A percentile compares a stretch with the other conserved stretches of the same genome.
Evolutionary conservation across 2,329 filamentous ascomycete genomes (phyloP).

Genomic region (Fusarium sp.): DNA sequence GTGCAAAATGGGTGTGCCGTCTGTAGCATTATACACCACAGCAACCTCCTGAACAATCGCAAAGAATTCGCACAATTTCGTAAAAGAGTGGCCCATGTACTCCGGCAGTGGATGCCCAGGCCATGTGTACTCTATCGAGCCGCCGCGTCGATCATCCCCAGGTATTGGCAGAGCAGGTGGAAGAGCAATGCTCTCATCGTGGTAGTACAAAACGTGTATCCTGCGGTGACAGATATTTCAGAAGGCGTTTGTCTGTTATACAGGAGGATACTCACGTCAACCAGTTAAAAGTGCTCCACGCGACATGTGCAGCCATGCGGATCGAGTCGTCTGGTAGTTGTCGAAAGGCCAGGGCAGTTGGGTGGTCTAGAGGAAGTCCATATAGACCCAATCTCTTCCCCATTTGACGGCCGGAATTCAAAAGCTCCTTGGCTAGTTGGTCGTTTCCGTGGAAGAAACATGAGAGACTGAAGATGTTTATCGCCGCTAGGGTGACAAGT

Average conservation of each 20-base stretch:
- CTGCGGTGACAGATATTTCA: background rate
- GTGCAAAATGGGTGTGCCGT: background rate
- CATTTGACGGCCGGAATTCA: background rate
- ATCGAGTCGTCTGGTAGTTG: background rate
- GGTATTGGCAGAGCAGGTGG: background rate
- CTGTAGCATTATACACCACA: background rate
- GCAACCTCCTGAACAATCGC: background rate
- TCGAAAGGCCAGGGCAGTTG: background rate
- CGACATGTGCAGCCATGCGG: constrained; percentile 2
- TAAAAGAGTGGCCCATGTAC: constrained; percentile 12
- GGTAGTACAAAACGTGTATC: constrained; percentile 1
- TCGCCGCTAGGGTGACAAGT: background rate
- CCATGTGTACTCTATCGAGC: background rate
- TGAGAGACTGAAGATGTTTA: constrained; percentile 8
- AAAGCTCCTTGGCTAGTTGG: background rate
- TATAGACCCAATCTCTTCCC: background rate
- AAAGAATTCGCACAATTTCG: background rate
- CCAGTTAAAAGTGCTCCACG: constrained; percentile 10
- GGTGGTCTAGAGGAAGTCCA: background rate
- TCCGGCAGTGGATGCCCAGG: background rate
- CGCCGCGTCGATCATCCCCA: background rate
- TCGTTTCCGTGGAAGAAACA: constrained; percentile 1
- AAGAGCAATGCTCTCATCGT: background rate
- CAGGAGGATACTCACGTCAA: constrained; percentile 1
- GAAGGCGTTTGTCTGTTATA: background rate